phyloP scores from a whole-genome alignment of 495 filamentous ascomycete genomes.

The Aspergillus kassunensis region DNA sequence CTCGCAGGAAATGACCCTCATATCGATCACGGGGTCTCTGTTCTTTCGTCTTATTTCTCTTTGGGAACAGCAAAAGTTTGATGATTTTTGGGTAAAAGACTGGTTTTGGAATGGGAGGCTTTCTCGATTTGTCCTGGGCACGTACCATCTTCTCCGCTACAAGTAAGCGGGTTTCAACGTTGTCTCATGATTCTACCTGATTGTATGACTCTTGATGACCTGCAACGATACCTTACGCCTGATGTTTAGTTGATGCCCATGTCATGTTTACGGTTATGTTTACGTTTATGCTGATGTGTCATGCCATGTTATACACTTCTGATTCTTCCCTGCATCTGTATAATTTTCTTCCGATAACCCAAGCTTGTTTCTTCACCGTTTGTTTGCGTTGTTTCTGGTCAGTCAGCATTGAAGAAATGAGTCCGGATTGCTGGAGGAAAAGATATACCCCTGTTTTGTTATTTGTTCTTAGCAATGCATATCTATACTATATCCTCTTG shows the following conservation, averaged over 20 bases:
- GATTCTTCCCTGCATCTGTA: constrained; percentile 18
- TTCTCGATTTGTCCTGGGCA: constrained; percentile 13
- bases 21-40: background rate
- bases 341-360: constrained; percentile 16
- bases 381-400: constrained; percentile 17
- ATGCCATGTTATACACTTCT: constrained; percentile 14
- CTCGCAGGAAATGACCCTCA: background rate
- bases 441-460: constrained; percentile 20
- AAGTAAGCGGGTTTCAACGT: constrained; percentile 24
- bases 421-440: constrained; percentile 20
- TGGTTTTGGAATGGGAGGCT: constrained; percentile 16
- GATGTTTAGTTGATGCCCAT: constrained; percentile 21
- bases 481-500: background rate
- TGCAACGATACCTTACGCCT: constrained; percentile 39
- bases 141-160: constrained; percentile 9
- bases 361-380: constrained; percentile 20
- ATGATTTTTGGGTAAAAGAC: constrained; percentile 12
- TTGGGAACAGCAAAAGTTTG: constrained; percentile 16
- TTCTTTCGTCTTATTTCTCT: constrained; percentile 3
- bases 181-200: constrained; percentile 39
- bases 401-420: constrained; percentile 21
- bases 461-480: constrained; percentile 8
- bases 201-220: constrained; percentile 49
- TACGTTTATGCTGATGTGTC: constrained; percentile 7
- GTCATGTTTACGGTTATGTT: constrained; percentile 18